These are phyloP conservation scores for Xylariales sp. DNA, from an alignment of 2,329 filamentous ascomycete genomes.

Conservation along the genomic window DNA sequence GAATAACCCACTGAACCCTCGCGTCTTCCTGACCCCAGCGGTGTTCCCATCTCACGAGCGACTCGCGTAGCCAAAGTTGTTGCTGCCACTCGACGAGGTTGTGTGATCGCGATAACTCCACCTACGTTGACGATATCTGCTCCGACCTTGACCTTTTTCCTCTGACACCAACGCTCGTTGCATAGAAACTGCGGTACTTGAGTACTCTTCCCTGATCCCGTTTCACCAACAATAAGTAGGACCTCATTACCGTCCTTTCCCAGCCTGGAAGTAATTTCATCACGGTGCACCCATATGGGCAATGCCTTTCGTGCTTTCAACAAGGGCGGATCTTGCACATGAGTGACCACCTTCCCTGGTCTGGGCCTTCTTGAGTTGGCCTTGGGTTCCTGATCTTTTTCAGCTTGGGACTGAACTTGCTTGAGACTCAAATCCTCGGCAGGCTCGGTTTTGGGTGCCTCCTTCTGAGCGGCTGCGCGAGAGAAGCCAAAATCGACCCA, in stretches of 20 bases:
- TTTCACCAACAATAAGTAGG: conserved; percentile 85
- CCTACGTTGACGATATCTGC: conserved; percentile 52
- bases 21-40: conserved; percentile 32
- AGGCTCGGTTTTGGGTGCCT: neutral
- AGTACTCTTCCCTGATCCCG: conserved; percentile 93
- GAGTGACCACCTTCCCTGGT: too few relatives aligned
- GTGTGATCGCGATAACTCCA: conserved; percentile 86
- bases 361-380: conserved; percentile 1
- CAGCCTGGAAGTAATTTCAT: conserved; percentile 63
- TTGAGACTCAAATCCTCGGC: neutral
- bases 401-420: neutral
- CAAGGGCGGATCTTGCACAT: conserved; percentile 15
- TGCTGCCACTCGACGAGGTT: conserved; percentile 88
- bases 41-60: conserved; percentile 65
- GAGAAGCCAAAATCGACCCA: conserved; percentile 11
- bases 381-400: neutral
- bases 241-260: conserved; percentile 61
- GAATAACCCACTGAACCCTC: conserved; percentile 76
- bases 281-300: conserved; percentile 73
- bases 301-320: conserved; percentile 56
- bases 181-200: conserved; percentile 90
- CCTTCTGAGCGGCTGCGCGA: neutral
- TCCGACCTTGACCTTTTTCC: conserved; percentile 44
- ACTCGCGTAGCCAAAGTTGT: conserved; percentile 87
- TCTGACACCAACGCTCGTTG: conserved; percentile 71